Evolutionary conservation across 371 early-diverging fungal species (phyloP).

Genomic region (Lichtheimia corymbifera): DNA sequence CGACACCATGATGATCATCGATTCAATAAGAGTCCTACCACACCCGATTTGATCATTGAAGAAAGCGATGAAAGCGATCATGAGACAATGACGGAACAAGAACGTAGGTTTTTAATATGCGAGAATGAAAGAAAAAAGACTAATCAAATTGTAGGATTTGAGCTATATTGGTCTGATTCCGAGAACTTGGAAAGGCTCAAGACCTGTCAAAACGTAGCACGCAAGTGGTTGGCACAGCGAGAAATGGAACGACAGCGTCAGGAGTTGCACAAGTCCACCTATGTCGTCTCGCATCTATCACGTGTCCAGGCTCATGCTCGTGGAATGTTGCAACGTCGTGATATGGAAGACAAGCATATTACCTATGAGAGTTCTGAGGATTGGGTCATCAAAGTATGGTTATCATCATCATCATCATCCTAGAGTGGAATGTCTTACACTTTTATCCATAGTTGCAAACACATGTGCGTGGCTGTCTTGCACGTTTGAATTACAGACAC

Average conservation of each 20-base stretch:
- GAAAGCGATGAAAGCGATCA: slow-evolving; percentile 40
- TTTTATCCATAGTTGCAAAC: slow-evolving; percentile 67
- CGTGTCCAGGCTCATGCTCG: slow-evolving; percentile 68
- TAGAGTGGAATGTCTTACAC: not conserved
- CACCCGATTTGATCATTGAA: slow-evolving; percentile 52
- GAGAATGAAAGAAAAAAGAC: not conserved
- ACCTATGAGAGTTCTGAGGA: slow-evolving; percentile 19
- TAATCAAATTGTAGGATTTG: slow-evolving; percentile 3
- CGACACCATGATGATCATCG: slow-evolving; percentile 5
- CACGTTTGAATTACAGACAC: slow-evolving; percentile 58
- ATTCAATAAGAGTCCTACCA: slow-evolving; percentile 21
- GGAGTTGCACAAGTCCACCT: slow-evolving; percentile 29
- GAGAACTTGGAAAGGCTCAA: slow-evolving; percentile 35
- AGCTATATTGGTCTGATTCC: slow-evolving; percentile 27
- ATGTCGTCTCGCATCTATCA: slow-evolving; percentile 32
- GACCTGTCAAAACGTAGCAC: slow-evolving; percentile 58
- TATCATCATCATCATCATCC: too few relatives aligned
- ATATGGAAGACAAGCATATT: slow-evolving; percentile 28
- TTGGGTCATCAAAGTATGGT: slow-evolving; percentile 31
- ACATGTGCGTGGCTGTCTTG: slow-evolving; percentile 62
- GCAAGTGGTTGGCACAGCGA: slow-evolving; percentile 55
- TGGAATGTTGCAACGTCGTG: slow-evolving; percentile 53
- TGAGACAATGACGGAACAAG: slow-evolving; percentile 23
- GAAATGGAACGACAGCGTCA: slow-evolving; percentile 37
- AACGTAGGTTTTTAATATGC: slow-evolving; percentile 3